These are phyloP conservation scores for Pisolithus microcarpus DNA, from an alignment of 768 basidiomycete genomes.

Conservation along the genomic window DNA sequence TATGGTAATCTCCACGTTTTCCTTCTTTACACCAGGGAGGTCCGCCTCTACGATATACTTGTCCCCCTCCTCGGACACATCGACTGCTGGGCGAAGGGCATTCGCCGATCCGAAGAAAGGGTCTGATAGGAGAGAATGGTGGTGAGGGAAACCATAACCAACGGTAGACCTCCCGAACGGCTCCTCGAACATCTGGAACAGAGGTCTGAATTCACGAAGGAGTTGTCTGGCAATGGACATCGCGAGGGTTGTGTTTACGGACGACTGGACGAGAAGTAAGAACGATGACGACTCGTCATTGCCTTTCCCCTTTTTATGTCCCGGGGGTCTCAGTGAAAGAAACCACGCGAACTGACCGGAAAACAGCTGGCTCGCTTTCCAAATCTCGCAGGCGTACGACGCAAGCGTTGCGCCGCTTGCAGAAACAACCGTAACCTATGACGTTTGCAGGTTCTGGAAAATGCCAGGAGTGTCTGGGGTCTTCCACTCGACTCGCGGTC, in stretches of 20 bases:
- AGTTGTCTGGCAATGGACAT: conserved; percentile 67
- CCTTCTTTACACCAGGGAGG: conserved; percentile 71
- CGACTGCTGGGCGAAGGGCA: conserved; percentile 49
- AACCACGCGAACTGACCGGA: background rate
- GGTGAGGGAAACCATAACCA: conserved; percentile 18
- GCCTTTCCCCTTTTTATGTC: background rate
- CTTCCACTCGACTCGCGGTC: background rate
- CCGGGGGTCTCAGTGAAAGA: background rate
- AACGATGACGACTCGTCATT: background rate
- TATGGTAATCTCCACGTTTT: conserved; percentile 63
- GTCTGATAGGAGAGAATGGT: conserved; percentile 41
- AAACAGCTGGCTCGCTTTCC: background rate
- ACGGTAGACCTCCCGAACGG: conserved; percentile 36
- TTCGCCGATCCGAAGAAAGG: conserved; percentile 37
- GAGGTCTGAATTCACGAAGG: conserved; percentile 62
- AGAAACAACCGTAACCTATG: background rate
- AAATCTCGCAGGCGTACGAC: background rate
- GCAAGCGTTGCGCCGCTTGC: background rate
- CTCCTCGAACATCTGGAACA: conserved; percentile 73
- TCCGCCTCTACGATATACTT: conserved; percentile 69
- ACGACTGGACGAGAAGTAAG: background rate
- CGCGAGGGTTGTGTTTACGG: background rate
- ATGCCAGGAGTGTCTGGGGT: background rate
- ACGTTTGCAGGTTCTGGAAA: background rate
- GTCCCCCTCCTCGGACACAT: conserved; percentile 59